Conservation (phyloP, 306 rosid genomes). For the Quercus aquifolioides region DNA sequence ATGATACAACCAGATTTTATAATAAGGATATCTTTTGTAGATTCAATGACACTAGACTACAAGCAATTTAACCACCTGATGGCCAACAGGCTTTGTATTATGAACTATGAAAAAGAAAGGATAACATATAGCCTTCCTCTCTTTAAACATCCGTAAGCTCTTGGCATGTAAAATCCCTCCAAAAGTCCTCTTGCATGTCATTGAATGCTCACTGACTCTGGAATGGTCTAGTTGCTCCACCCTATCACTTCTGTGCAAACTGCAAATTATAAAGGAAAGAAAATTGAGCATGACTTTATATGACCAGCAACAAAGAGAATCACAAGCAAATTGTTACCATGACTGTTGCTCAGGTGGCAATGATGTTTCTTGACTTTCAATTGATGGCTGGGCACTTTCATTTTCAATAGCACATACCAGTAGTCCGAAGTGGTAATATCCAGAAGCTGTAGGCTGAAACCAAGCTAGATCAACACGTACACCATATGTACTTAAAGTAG, state of each 20-base stretch:
- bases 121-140: constrained; percentile 53
- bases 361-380: constrained; percentile 44
- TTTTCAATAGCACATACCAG: constrained; percentile 50
- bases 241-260: constrained; percentile 29
- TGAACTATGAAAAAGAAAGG: constrained; percentile 59
- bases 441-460: constrained; percentile 94
- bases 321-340: constrained; percentile 41
- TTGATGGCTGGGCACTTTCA: constrained; percentile 31
- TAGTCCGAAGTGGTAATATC: constrained; percentile 82
- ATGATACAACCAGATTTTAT: constrained; percentile 15
- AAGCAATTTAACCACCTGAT: constrained; percentile 64
- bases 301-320: constrained; percentile 16
- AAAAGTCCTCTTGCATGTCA: constrained; percentile 51
- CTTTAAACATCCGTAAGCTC: constrained; percentile 67
- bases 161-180: constrained; percentile 61
- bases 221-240: constrained; percentile 30
- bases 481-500: constrained; percentile 51
- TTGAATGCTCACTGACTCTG: constrained; percentile 44
- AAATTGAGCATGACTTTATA: constrained; percentile 13
- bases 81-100: constrained; percentile 81
- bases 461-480: constrained; percentile 73
- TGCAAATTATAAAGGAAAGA: constrained; percentile 31
- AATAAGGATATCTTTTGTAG: neutral
- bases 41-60: constrained; percentile 3
- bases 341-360: constrained; percentile 43